These are phyloP conservation scores for Ocimum tenuiflorum DNA, from an alignment of 257 asterid species.

Conservation along the genomic window DNA sequence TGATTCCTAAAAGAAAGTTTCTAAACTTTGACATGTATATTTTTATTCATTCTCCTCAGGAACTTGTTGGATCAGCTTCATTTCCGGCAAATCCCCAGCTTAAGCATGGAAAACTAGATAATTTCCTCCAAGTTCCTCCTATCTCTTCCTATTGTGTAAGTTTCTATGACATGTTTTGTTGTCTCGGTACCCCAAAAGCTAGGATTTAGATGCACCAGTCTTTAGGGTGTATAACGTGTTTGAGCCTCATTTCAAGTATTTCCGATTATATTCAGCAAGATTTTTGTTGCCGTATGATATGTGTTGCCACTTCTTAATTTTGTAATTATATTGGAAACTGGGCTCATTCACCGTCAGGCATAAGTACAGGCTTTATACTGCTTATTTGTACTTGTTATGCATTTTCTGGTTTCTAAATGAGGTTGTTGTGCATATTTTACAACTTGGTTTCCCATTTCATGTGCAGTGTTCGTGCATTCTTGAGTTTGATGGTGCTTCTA, in stretches of 20 bases:
- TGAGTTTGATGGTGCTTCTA: constrained; percentile 95
- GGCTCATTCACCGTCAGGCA: not conserved
- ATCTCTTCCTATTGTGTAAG: constrained; percentile 83
- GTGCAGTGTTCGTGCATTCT: constrained; percentile 67
- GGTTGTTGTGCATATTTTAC: constrained; percentile 20
- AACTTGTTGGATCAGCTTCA: constrained; percentile 53
- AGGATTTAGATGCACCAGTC: not conserved
- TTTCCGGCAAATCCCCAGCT: constrained; percentile 42
- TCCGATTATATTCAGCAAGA: not conserved
- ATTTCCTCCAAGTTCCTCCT: constrained; percentile 73
- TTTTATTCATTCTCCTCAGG: constrained; percentile 33
- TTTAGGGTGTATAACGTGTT: not conserved
- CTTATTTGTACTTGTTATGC: not conserved
- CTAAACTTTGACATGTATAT: not conserved
- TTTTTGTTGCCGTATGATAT: not conserved
- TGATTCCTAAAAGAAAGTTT: not conserved
- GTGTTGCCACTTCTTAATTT: not conserved
- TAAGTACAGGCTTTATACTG: not conserved
- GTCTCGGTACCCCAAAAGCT: constrained; percentile 3
- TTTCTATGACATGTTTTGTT: constrained; percentile 13
- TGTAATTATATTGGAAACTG: not conserved
- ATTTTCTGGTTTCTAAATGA: not conserved
- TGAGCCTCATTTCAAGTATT: not conserved
- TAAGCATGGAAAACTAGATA: constrained; percentile 59
- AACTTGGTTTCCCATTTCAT: constrained; percentile 27